These are phyloP conservation scores for Eudorina sp. DNA, from an alignment of 139 green algal species.

Conservation along the genomic window DNA sequence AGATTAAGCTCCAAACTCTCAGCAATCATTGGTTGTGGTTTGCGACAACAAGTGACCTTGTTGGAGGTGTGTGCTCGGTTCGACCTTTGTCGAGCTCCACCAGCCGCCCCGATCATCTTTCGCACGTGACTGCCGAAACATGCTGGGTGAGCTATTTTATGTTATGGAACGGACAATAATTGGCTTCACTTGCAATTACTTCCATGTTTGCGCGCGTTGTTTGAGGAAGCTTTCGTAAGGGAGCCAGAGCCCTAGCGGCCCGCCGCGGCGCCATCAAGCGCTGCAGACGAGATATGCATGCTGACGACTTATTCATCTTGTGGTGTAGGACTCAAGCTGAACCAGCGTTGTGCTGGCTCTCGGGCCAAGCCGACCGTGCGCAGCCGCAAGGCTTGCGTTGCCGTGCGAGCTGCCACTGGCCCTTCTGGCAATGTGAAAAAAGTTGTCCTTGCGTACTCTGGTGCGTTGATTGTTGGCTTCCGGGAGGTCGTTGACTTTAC, in stretches of 20 bases:
- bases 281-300: background rate
- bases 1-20: too few relatives aligned
- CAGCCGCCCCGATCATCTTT: background rate
- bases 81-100: too few relatives aligned
- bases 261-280: background rate
- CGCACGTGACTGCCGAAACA: background rate
- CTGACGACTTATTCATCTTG: background rate
- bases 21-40: too few relatives aligned
- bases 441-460: constrained; percentile 97
- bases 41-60: too few relatives aligned
- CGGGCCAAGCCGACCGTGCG: constrained; percentile 22
- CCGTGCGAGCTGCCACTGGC: background rate
- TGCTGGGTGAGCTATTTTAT: background rate
- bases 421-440: constrained; percentile 71
- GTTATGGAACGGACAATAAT: background rate
- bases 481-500: background rate
- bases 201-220: background rate
- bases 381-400: constrained; percentile 36
- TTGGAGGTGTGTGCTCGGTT: too few relatives aligned
- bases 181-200: too few relatives aligned
- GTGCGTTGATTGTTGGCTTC: background rate
- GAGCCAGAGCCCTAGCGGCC: background rate
- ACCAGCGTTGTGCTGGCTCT: background rate
- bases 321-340: constrained; percentile 12
- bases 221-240: background rate